Percentiles rank a stretch among this genome's conserved stretches.
These are phyloP conservation scores for Closterium sp. DNA, from an alignment of 139 green algal species.

Conservation along the genomic window DNA sequence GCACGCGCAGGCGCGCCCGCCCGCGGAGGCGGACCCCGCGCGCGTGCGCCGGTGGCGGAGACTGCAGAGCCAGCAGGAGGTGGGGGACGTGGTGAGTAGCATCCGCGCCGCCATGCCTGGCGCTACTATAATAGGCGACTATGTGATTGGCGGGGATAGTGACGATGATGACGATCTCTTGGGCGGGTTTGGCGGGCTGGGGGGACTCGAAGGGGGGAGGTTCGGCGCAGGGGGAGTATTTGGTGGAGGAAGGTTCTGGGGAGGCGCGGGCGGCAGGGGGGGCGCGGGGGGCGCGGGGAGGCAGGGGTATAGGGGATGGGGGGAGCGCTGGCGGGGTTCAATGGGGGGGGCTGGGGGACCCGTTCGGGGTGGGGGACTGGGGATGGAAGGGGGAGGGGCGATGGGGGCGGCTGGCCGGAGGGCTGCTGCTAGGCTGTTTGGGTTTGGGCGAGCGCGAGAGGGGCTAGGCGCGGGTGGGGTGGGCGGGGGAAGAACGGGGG, in stretches of 20 bases:
- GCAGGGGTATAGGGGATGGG: background rate
- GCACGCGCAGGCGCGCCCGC: conserved; percentile 6
- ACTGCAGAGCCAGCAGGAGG: conserved; percentile 23
- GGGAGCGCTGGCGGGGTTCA: background rate
- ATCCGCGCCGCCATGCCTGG: conserved; percentile 34
- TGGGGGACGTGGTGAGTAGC: conserved; percentile 22
- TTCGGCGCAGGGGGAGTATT: background rate
- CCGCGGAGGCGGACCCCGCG: conserved; percentile 9
- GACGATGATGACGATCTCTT: conserved; percentile 3
- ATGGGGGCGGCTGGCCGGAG: background rate
- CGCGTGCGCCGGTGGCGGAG: conserved; percentile 19
- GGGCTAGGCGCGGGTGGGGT: background rate
- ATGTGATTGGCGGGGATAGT: conserved; percentile 23
- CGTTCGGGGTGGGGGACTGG: background rate
- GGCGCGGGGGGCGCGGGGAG: background rate
- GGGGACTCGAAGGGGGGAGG: background rate
- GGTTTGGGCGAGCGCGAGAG: background rate
- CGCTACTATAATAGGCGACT: conserved; percentile 26
- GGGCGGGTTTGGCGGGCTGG: background rate
- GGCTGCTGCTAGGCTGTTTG: background rate
- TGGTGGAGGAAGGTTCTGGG: background rate
- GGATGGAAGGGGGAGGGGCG: background rate
- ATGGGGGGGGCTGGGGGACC: background rate
- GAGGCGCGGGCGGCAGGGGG: background rate
- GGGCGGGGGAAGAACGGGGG: background rate